Evolutionary conservation across 2,329 filamentous ascomycete genomes (phyloP).

Genomic region (Penicillium sp.): DNA sequence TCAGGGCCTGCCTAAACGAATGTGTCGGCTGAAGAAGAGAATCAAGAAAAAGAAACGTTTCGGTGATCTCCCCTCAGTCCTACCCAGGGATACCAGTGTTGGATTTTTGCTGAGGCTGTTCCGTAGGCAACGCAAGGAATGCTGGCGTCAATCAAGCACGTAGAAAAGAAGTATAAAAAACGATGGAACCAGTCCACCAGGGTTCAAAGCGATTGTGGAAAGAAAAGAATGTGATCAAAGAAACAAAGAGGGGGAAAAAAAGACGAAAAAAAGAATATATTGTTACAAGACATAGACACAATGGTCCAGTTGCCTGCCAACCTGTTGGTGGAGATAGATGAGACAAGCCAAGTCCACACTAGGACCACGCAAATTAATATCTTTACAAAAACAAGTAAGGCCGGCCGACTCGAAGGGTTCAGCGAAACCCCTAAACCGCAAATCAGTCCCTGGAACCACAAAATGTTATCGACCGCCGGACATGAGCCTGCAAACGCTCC

Average conservation of each 20-base stretch:
- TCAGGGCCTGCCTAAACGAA: conserved; percentile 22
- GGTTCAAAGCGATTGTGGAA: conserved; percentile 13
- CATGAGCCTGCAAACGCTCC: not conserved
- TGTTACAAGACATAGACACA: conserved; percentile 4
- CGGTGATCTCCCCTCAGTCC: not conserved
- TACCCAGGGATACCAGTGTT: conserved; percentile 12
- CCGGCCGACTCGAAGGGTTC: conserved; percentile 3
- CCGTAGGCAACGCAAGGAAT: conserved; percentile 33
- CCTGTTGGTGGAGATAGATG: conserved; percentile 14
- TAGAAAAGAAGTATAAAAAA: conserved; percentile 1
- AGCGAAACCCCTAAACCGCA: not conserved
- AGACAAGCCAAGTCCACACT: conserved; percentile 17
- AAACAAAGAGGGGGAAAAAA: conserved; percentile 9
- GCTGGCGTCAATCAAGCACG: conserved; percentile 3
- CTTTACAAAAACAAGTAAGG: conserved; percentile 17
- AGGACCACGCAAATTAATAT: conserved; percentile 4
- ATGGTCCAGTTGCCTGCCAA: conserved; percentile 6
- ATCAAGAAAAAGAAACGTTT: not conserved
- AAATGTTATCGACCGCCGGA: not conserved
- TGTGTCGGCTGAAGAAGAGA: conserved; percentile 5
- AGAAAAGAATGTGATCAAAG: not conserved
- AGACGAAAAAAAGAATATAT: conserved; percentile 6
- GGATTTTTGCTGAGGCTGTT: conserved; percentile 12
- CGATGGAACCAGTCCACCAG: conserved; percentile 16
- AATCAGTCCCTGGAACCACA: too few relatives aligned